These are phyloP conservation scores for Penicillium pulvis DNA, from an alignment of 495 filamentous ascomycete species.

Conservation along the genomic window DNA sequence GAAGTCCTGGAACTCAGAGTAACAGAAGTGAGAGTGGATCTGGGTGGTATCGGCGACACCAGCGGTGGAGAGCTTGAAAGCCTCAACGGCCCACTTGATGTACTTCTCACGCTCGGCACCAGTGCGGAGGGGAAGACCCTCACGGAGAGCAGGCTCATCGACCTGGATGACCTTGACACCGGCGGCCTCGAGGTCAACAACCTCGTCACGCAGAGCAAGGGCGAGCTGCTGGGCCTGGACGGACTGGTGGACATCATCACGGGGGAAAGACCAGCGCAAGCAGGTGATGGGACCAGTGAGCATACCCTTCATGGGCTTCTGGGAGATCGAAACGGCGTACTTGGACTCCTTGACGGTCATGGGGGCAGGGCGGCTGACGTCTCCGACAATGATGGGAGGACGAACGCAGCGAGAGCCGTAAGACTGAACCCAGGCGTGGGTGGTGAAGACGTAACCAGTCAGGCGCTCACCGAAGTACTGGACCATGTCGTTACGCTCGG, in stretches of 20 bases:
- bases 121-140: slow-evolving; percentile 93
- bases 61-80: slow-evolving; percentile 91
- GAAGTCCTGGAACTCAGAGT: slow-evolving; percentile 99
- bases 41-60: slow-evolving; percentile 92
- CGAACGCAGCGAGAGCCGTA: slow-evolving; percentile 98
- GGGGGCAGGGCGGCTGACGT: slow-evolving; percentile 90
- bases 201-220: slow-evolving; percentile 96
- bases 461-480: slow-evolving; percentile 99
- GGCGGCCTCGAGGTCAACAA: slow-evolving; percentile 93
- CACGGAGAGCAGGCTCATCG: slow-evolving; percentile 97
- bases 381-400: slow-evolving; percentile 96
- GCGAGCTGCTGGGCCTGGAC: slow-evolving; percentile 98
- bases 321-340: slow-evolving; percentile 92
- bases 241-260: slow-evolving; percentile 98
- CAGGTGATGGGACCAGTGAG: slow-evolving; percentile 98
- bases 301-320: slow-evolving; percentile 99
- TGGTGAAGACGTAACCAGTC: slow-evolving; percentile 97
- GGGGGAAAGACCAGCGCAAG: slow-evolving; percentile 98
- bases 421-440: slow-evolving; percentile 96
- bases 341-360: slow-evolving; percentile 99
- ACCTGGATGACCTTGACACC: slow-evolving; percentile 98
- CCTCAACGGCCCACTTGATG: slow-evolving; percentile 93
- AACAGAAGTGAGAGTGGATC: slow-evolving; percentile 99
- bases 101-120: slow-evolving; percentile 93
- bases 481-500: slow-evolving; percentile 99